These are phyloP conservation scores for Solanum lignicaule DNA, from an alignment of 257 asterid species.

Conservation along the genomic window DNA sequence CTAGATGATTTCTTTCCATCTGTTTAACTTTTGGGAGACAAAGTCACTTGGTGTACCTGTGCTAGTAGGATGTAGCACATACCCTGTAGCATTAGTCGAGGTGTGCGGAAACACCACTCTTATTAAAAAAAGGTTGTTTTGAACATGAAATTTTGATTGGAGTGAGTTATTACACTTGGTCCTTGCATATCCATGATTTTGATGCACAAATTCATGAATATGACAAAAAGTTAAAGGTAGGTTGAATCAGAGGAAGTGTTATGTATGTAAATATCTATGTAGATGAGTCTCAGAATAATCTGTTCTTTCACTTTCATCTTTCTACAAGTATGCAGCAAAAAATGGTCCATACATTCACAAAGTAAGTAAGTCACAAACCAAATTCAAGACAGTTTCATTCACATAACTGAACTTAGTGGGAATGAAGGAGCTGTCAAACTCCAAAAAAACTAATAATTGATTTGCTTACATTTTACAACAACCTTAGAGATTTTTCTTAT, in stretches of 20 bases:
- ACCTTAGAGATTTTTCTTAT: background rate
- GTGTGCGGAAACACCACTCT: background rate
- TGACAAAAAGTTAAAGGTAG: background rate
- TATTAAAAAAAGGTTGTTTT: background rate
- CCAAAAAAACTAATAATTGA: background rate
- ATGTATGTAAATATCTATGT: background rate
- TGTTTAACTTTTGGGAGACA: background rate
- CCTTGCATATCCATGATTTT: background rate
- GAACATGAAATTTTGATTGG: background rate
- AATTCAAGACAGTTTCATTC: background rate
- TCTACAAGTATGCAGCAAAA: background rate
- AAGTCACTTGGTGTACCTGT: rapidly evolving
- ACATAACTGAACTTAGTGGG: background rate
- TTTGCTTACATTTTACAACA: background rate
- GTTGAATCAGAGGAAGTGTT: background rate
- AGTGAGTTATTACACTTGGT: background rate
- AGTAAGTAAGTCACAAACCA: background rate
- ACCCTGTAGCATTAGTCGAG: background rate
- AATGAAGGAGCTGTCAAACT: background rate
- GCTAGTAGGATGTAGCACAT: background rate
- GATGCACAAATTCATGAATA: background rate
- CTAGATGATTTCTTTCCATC: background rate
- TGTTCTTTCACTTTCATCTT: background rate
- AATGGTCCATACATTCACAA: background rate
- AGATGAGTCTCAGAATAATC: background rate